Conservation (phyloP, 495 filamentous ascomycete genomes). For the Aspergillus asperescens region DNA sequence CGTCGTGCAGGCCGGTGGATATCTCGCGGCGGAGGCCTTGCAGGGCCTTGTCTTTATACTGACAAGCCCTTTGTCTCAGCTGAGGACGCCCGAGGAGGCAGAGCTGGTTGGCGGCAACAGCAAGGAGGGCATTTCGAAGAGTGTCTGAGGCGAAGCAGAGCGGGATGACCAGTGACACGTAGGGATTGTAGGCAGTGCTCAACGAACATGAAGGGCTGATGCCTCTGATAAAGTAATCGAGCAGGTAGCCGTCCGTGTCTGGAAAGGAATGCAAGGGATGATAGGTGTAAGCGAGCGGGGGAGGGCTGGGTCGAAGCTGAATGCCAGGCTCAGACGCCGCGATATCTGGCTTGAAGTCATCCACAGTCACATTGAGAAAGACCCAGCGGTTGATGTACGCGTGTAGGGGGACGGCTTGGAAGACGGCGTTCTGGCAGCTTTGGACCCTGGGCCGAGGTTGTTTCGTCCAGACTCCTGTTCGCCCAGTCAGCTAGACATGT, state of each 20-base stretch:
- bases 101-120: slow-evolving; percentile 18
- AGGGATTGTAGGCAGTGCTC: slow-evolving; percentile 16
- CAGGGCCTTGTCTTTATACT: slow-evolving; percentile 14
- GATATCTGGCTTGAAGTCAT: not conserved
- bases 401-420: slow-evolving; percentile 11
- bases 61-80: slow-evolving; percentile 1
- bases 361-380: slow-evolving; percentile 14
- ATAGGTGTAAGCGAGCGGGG: not conserved
- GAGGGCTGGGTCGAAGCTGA: not conserved
- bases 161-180: slow-evolving; percentile 16
- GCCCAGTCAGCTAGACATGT: not conserved
- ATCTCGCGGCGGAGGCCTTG: slow-evolving; percentile 13
- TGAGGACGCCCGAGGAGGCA: slow-evolving; percentile 10
- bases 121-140: slow-evolving; percentile 14
- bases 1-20: not conserved
- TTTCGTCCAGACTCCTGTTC: not conserved
- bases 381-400: slow-evolving; percentile 14
- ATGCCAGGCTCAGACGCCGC: not conserved
- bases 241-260: slow-evolving; percentile 12
- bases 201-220: slow-evolving; percentile 17
- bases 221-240: slow-evolving; percentile 21
- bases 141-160: slow-evolving; percentile 11
- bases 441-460: not conserved
- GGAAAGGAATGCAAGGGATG: slow-evolving; percentile 11
- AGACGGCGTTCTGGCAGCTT: not conserved